Conservation (phyloP, 1,139 yeast species). For the Yamadazyma diospyri region DNA sequence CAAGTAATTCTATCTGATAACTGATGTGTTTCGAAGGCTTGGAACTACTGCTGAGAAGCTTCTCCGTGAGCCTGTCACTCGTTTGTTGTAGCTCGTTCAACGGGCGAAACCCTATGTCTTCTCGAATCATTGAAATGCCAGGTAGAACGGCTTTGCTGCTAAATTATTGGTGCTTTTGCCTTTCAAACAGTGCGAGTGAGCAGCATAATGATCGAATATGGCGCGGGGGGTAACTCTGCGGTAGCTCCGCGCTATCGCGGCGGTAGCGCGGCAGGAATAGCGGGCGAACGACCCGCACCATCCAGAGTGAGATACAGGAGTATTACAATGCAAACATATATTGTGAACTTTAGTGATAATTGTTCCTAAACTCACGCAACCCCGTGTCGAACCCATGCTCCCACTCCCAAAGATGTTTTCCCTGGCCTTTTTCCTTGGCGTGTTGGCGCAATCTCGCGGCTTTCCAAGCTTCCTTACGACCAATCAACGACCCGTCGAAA, state of each 20-base stretch:
- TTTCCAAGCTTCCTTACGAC: constrained; percentile 71
- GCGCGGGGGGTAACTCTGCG: no score
- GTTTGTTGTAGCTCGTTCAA: not conserved
- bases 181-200: no score
- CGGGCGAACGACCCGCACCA: no score
- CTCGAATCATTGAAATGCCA: constrained; percentile 9
- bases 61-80: constrained; percentile 4
- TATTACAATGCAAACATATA: no score
- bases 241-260: no score
- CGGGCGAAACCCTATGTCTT: constrained; percentile 5
- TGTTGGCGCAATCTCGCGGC: constrained; percentile 52
- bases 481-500: constrained; percentile 68
- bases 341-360: no score
- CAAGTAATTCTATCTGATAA: constrained; percentile 32
- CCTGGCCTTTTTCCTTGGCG: constrained; percentile 48
- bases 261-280: no score
- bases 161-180: no score
- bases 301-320: no score
- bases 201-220: no score
- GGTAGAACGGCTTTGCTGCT: no score
- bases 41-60: constrained; percentile 8
- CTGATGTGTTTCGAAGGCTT: constrained; percentile 19
- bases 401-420: constrained; percentile 77
- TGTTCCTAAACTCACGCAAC: constrained; percentile 27
- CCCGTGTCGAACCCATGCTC: constrained; percentile 79